These are phyloP conservation scores for Periglandula ipomoeae DNA, from an alignment of 2,329 filamentous ascomycete species.

Conservation along the genomic window DNA sequence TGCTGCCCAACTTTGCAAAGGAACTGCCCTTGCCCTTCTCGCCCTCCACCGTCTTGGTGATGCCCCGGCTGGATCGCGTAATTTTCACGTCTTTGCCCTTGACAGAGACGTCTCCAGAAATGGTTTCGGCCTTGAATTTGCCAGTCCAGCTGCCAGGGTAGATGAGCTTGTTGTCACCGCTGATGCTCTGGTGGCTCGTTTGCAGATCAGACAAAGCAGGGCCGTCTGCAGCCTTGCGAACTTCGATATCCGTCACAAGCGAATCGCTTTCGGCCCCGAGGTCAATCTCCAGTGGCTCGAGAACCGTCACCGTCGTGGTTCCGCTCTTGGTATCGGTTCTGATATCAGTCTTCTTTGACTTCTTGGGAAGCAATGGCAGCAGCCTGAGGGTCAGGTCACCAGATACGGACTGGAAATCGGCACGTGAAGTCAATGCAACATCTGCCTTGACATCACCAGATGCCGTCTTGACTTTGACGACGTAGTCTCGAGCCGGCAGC, in stretches of 20 bases:
- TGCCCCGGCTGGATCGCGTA: constrained; percentile 21
- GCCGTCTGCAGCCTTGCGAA: constrained; percentile 11
- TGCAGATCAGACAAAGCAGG: constrained; percentile 26
- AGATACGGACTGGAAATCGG: constrained; percentile 28
- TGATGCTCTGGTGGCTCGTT: constrained; percentile 34
- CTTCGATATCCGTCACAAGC: neutral
- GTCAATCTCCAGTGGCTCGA: constrained; percentile 28
- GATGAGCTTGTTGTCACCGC: constrained; percentile 30
- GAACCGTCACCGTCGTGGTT: constrained; percentile 25
- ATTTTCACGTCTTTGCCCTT: constrained; percentile 34
- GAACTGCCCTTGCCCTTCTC: constrained; percentile 33
- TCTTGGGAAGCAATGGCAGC: constrained; percentile 30
- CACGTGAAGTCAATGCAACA: constrained; percentile 29
- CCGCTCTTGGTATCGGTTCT: constrained; percentile 37
- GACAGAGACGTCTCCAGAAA: constrained; percentile 30
- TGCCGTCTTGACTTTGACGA: constrained; percentile 31
- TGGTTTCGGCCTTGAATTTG: constrained; percentile 26
- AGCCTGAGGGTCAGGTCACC: constrained; percentile 32
- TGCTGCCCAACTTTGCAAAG: constrained; percentile 19
- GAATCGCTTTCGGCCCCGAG: constrained; percentile 4
- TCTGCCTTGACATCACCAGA: constrained; percentile 34
- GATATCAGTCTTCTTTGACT: constrained; percentile 19
- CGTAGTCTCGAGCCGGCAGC: constrained; percentile 38
- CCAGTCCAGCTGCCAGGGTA: constrained; percentile 45
- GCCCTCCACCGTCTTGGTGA: constrained; percentile 24